Base-by-base conservation (phyloP, 768 basidiomycete genomes). In the Kwoniella europaea region DNA sequence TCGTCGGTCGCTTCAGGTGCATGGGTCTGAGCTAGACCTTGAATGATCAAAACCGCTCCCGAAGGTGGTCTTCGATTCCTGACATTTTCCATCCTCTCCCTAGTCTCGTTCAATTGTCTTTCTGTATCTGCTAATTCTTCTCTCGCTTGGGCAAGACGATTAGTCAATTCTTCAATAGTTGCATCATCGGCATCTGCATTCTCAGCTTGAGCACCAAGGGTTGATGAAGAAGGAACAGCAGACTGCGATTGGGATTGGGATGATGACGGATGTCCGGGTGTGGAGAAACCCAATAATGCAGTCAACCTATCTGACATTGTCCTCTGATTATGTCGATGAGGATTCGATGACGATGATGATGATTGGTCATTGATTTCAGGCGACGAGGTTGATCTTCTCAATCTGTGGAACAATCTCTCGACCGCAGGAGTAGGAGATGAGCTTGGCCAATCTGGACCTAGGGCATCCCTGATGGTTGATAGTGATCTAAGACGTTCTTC, bases 41-140 rank as follows among this genome's bases (percentile, higher is more conserved):
- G 78, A 50, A 79, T 79, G 62, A 79, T 73, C 57, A 79, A 52
- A 12, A 79, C 76, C 13, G 78, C 74, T 1, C 78, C 76, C 2
- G 68, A n/a, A 4, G 70, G 61, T 10, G 55, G 62, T 44, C 73
- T 68, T 35, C 73, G 61, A n/a, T 22, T 46, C 52, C 63, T 50
- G 7, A 35, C 68, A 13, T 42, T 41, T 41, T 59, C 56, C 35
- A 20, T 53, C n/a, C 62, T 63, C 46, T 60, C 42, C 35, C 67
- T 54, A 2, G 53, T 35, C 43, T 64, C 67, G 44, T 64, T 58
- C 58, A 71, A 27, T 44, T 67, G 64, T 22, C 64, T 46, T 53
- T 60, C 57, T 6, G 71, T 68, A 41, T 64, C 24, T 4, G 71
- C 67, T 22, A 64, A 46, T 27, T 72, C 71, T 53, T 65, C 62